Base-by-base conservation (phyloP, 176 grass and related monocot genomes). In the Stipa capillata region DNA sequence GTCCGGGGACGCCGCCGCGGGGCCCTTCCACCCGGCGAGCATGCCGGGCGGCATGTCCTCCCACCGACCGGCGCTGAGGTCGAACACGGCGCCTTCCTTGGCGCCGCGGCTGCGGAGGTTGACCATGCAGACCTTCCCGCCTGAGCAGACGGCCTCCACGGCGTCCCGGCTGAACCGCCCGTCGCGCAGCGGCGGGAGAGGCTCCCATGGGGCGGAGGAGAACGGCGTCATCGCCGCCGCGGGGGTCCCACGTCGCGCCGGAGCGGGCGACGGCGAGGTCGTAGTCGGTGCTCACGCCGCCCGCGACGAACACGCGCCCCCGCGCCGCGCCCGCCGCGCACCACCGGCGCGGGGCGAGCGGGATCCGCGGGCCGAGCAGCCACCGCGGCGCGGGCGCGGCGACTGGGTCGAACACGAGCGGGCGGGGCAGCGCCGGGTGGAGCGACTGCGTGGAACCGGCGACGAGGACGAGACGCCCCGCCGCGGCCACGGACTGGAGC, bases 81-180 rank as follows among this genome's bases (percentile, higher is more conserved):
- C 84, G 83, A 87, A 92, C 21, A 98, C 81, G 7, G 80, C 70
- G 25, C 96, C 92, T 11, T 93, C 85, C 77, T 95, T 98, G 20
- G 85, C 57, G 0, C 89, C 86, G 8, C 87, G 83, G 10, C 85
- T 72, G 1, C 80, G 72, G 5, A 98, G 67, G 81, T 90, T 98
- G 32, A 98, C 92, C 90, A 94, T 90, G 90, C 87, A 98, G 4
- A 98, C 85, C 87, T 93, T 98, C 58, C 92, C 92, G 16, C 54
- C 24, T 1, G 95, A 82, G 53, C 59, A 84, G 7, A 98, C 92
- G 4, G 90, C 90, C 49, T 90, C 87, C 1, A 79, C 80, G 15
- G 87, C 87, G 69, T 98, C 95, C 1, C 95, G 72, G 78, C 90
- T 81, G 87, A 98, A 98, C 24, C 90, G 75, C 0, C 85, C 88